Base-by-base conservation (phyloP, 2,329 filamentous ascomycete species). In the Pseudogymnoascus sp. region DNA sequence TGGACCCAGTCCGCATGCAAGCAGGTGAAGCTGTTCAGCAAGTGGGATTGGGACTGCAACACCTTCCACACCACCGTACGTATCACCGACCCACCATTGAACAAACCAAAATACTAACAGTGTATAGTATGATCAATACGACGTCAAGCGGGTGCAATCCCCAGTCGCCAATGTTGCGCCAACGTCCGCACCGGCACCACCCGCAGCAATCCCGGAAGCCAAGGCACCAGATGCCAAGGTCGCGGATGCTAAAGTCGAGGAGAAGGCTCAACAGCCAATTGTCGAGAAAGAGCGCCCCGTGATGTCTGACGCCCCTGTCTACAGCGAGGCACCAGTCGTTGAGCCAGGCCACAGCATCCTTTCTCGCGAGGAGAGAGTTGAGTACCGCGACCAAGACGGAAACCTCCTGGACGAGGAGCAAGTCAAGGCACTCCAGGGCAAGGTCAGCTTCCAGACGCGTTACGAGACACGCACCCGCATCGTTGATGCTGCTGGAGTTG, bases 41-140 rank as follows among this genome's bases (percentile, higher is more conserved):
- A 85, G 1, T 99, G 94, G 94, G 94, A 99, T 73, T 99, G 93
- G 83, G 94, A 99, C 75, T 99, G 94, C 82, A 96, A 96, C 75
- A 92, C 84, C 63, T 99, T 99, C 79, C 80, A 88, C 68, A 86
- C 87, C 66, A 86, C 85, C 72, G 92, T 97, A 86, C 89, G 90
- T 87, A 59, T 60, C 53, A 38, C 11, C 43, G 39, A 62, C 61
- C 59, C 60, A 64, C 18, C 14, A 18, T 1, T 30, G 15, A 15
- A 15, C 8, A 18, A 9, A 30, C 25, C 25, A 25, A 33, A 33
- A 33, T 12, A 5, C 43, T 53, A 53, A 53, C n/a, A 12, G 2
- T 53, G 9, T 4, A 53, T 53, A 53, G 43, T 53, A 53, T 53
- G 43, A 53, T 6, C 43, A 53, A 53, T 53, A 53, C 43, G 1